These are phyloP conservation scores for Crithidia sp. DNA, from an alignment of 208 protist species.

Conservation along the genomic window DNA sequence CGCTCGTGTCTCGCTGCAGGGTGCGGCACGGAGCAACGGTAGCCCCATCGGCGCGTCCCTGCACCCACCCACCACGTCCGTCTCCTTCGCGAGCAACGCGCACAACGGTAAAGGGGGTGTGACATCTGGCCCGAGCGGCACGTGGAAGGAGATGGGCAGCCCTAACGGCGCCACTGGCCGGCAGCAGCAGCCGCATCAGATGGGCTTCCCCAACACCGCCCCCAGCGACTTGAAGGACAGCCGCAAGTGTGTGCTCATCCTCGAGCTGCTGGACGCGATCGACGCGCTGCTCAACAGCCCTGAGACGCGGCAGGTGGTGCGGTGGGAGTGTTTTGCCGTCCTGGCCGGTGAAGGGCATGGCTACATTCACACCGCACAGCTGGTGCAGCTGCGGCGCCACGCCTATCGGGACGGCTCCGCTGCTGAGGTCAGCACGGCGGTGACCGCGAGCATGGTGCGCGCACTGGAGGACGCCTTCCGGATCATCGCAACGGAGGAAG, in stretches of 20 bases:
- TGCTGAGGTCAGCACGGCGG: conserved; percentile 32
- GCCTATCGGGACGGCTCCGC: conserved; percentile 30
- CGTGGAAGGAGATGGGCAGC: conserved; percentile 13
- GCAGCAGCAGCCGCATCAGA: not conserved
- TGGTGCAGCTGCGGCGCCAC: conserved; percentile 39
- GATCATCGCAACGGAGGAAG: conserved; percentile 62
- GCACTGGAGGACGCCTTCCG: conserved; percentile 66
- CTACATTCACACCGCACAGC: conserved; percentile 77
- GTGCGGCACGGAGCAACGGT: not conserved
- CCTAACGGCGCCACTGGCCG: not conserved
- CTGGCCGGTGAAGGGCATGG: conserved; percentile 58
- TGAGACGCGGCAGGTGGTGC: conserved; percentile 57
- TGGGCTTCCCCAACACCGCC: not conserved
- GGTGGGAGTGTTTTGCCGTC: conserved; percentile 68
- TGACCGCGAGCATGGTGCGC: conserved; percentile 70
- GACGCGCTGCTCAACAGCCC: conserved; percentile 67
- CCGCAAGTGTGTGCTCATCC: conserved; percentile 24
- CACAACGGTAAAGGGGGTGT: not conserved
- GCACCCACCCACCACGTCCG: not conserved
- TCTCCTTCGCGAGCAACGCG: conserved; percentile 14
- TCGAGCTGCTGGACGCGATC: conserved; percentile 67
- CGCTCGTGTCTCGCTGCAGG: not conserved
- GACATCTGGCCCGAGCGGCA: not conserved
- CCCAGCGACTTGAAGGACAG: conserved; percentile 17
- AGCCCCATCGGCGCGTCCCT: not conserved